phyloP scores from a whole-genome alignment of 2,329 filamentous ascomycete genomes.

The Periconia sp. region DNA sequence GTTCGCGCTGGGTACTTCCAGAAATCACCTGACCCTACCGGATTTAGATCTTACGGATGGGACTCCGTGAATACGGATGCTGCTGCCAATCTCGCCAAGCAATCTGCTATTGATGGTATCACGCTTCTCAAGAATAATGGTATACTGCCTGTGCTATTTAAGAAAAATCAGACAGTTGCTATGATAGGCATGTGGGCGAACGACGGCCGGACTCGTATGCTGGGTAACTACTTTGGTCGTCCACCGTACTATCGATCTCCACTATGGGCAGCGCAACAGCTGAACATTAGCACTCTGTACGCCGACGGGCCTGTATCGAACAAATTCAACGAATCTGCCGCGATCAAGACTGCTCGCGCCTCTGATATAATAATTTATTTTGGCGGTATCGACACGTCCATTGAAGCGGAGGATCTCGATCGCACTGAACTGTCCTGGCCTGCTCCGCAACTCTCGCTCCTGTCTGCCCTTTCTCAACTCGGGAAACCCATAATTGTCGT shows the following conservation, averaged over 20 bases:
- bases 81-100: conserved; percentile 58
- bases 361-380: conserved; percentile 58
- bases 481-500: conserved; percentile 57
- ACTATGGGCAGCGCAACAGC: conserved; percentile 53
- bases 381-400: conserved; percentile 57
- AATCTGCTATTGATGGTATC: conserved; percentile 53
- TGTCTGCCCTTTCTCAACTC: conserved; percentile 49
- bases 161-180: conserved; percentile 49
- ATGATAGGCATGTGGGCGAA: conserved; percentile 63
- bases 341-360: conserved; percentile 34
- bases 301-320: conserved; percentile 27
- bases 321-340: conserved; percentile 10
- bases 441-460: conserved; percentile 54
- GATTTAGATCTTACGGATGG: conserved; percentile 26
- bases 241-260: conserved; percentile 60
- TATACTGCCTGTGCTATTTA: conserved; percentile 47
- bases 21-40: conserved; percentile 37
- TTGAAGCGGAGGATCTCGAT: conserved; percentile 58
- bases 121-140: conserved; percentile 56
- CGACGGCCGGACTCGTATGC: conserved; percentile 58
- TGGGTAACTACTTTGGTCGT: conserved; percentile 61
- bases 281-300: conserved; percentile 44
- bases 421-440: conserved; percentile 57
- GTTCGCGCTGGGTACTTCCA: conserved; percentile 54
- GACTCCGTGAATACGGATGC: conserved; percentile 54